Percentiles rank a stretch among this genome's conserved stretches.
Evolutionary conservation across 73 alveolate species (phyloP).

Genomic region (Blepharisma stoltei): DNA sequence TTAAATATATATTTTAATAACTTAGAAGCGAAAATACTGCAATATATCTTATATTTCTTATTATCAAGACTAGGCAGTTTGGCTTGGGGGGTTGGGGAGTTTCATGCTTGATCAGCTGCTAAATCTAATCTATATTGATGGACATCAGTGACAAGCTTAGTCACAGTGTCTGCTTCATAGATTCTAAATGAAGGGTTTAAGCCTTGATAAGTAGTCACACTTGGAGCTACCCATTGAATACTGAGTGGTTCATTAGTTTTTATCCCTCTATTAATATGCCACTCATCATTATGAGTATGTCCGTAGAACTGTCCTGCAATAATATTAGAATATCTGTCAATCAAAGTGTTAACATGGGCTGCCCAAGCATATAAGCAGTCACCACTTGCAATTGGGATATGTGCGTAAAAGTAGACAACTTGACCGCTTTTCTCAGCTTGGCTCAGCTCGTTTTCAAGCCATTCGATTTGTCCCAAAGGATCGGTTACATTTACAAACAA

Average conservation of each 20-base stretch:
- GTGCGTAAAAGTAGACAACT: slow-evolving; percentile 74
- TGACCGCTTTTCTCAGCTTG: slow-evolving; percentile 74
- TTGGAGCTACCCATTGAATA: slow-evolving; percentile 67
- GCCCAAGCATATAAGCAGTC: slow-evolving; percentile 70
- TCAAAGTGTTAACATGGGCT: slow-evolving; percentile 59
- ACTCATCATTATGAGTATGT: slow-evolving; percentile 80
- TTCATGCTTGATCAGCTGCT: too few relatives aligned
- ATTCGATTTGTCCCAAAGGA: slow-evolving; percentile 58
- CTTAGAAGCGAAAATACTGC: too few relatives aligned
- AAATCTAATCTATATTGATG: slow-evolving; percentile 80
- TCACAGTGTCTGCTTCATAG: slow-evolving; percentile 60
- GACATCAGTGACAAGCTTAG: slow-evolving; percentile 63
- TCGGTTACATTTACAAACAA: slow-evolving; percentile 72
- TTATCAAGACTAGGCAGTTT: too few relatives aligned
- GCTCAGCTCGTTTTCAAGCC: slow-evolving; percentile 65
- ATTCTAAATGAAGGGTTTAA: slow-evolving; percentile 85
- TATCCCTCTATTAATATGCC: slow-evolving; percentile 66
- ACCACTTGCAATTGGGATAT: slow-evolving; percentile 61
- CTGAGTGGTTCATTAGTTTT: slow-evolving; percentile 54
- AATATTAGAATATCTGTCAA: slow-evolving; percentile 83
- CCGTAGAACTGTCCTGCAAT: slow-evolving; percentile 81
- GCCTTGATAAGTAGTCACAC: slow-evolving; percentile 72
- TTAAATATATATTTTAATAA: too few relatives aligned
- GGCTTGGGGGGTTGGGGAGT: too few relatives aligned
- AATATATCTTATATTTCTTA: too few relatives aligned